Evolutionary conservation across 2,329 filamentous ascomycete genomes (phyloP).

Genomic region (Xylaria sp.): DNA sequence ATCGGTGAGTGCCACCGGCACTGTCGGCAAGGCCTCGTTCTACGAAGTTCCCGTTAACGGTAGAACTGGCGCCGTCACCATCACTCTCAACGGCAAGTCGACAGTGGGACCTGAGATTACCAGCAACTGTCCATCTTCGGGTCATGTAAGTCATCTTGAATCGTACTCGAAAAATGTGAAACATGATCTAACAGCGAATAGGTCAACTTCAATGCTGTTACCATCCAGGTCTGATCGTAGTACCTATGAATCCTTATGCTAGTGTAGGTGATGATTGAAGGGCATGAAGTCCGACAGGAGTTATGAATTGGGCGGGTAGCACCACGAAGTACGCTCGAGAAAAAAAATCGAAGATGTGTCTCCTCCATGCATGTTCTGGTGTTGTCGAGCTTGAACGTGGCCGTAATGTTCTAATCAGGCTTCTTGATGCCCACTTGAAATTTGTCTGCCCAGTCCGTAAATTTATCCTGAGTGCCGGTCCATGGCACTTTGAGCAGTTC

Average conservation of each 20-base stretch:
- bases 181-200: slow-evolving; percentile 26
- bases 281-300: background rate
- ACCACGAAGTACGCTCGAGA: background rate
- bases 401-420: slow-evolving; percentile 33
- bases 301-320: background rate
- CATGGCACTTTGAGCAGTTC: slow-evolving; percentile 65
- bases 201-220: slow-evolving; percentile 45
- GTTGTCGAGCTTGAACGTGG: background rate
- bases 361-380: background rate
- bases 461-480: slow-evolving; percentile 73
- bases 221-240: slow-evolving; percentile 40
- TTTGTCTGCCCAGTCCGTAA: slow-evolving; percentile 74
- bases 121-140: slow-evolving; percentile 38
- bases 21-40: slow-evolving; percentile 43
- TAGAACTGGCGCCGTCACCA: slow-evolving; percentile 47
- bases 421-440: slow-evolving; percentile 61
- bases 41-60: slow-evolving; percentile 47
- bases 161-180: background rate
- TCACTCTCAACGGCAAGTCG: slow-evolving; percentile 46
- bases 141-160: slow-evolving; percentile 35
- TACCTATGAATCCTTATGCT: background rate
- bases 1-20: slow-evolving; percentile 39
- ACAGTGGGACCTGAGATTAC: slow-evolving; percentile 47
- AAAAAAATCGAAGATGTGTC: background rate
- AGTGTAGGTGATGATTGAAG: background rate